Evolutionary conservation across 2,329 filamentous ascomycete genomes (phyloP).

Genomic region (Diaporthe longicolla): DNA sequence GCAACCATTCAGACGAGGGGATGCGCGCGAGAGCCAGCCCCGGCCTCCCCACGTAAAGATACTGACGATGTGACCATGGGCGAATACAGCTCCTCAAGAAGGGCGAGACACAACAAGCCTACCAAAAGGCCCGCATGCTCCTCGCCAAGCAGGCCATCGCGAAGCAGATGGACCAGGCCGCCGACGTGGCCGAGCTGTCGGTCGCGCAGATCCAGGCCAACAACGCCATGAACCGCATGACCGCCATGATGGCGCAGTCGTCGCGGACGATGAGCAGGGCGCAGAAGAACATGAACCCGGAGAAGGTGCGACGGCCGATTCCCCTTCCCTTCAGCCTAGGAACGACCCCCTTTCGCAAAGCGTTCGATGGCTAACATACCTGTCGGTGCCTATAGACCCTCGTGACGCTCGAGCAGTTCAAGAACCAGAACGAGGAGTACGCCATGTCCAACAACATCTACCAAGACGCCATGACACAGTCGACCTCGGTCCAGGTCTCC

Average conservation of each 20-base stretch:
- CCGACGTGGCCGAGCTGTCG: conserved; percentile 74
- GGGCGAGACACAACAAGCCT: conserved; percentile 74
- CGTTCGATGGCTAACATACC: too few relatives aligned
- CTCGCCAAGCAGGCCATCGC: conserved; percentile 74
- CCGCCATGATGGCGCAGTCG: conserved; percentile 73
- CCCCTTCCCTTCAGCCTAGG: background rate
- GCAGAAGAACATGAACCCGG: conserved; percentile 71
- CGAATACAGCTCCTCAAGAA: conserved; percentile 66
- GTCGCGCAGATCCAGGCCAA: conserved; percentile 75
- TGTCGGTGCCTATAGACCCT: too few relatives aligned
- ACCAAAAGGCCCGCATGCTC: conserved; percentile 74
- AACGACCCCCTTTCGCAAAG: too few relatives aligned
- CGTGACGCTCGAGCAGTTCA: conserved; percentile 72
- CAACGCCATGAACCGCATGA: conserved; percentile 76
- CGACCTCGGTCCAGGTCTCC: conserved; percentile 80
- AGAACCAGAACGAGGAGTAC: conserved; percentile 74
- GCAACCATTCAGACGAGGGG: background rate
- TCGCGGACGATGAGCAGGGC: conserved; percentile 71
- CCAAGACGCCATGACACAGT: conserved; percentile 86
- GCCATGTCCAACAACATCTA: conserved; percentile 81
- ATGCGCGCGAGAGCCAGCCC: background rate
- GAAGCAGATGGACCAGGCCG: conserved; percentile 75
- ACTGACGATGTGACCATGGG: background rate
- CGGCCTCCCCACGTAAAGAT: too few relatives aligned
- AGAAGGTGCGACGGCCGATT: conserved; percentile 58